These are phyloP conservation scores for Globisporangium rhizosaccharum DNA, from an alignment of 352 stramenopile genomes.

Conservation along the genomic window DNA sequence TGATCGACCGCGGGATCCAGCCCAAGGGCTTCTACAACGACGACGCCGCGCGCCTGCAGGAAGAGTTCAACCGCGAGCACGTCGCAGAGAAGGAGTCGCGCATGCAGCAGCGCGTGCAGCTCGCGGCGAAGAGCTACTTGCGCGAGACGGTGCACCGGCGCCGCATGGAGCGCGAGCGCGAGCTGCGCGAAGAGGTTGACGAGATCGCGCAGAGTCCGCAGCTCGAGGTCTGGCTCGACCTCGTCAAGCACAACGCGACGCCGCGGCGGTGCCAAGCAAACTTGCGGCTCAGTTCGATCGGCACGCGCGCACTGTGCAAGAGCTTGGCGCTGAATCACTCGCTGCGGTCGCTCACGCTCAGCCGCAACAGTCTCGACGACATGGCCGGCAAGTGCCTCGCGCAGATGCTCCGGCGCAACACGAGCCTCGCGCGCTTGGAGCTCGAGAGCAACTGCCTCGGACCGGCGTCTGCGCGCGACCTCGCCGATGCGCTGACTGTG, in stretches of 20 bases:
- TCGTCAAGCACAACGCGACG: constrained; percentile 50
- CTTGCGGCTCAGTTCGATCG: constrained; percentile 47
- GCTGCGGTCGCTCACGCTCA: constrained; percentile 56
- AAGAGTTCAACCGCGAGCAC: constrained; percentile 76
- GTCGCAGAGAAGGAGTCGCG: constrained; percentile 53
- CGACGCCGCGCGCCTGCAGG: constrained; percentile 69
- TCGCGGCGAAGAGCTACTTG: constrained; percentile 70
- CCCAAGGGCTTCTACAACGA: constrained; percentile 85
- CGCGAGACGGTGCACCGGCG: constrained; percentile 68
- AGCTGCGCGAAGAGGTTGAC: constrained; percentile 71
- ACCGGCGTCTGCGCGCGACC: constrained; percentile 32
- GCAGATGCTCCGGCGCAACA: constrained; percentile 53
- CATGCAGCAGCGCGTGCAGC: constrained; percentile 60
- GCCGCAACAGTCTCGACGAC: constrained; percentile 61
- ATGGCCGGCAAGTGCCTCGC: constrained; percentile 58
- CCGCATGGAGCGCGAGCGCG: constrained; percentile 55
- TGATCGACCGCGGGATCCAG: constrained; percentile 81
- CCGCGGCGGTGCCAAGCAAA: constrained; percentile 33
- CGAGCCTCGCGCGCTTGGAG: constrained; percentile 52
- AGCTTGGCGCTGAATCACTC: constrained; percentile 62
- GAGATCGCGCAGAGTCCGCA: constrained; percentile 59
- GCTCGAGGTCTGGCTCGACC: constrained; percentile 68
- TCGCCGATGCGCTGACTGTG: constrained; percentile 46
- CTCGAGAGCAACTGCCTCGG: constrained; percentile 66
- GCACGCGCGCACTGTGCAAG: constrained; percentile 63